Base-by-base conservation (phyloP, 2,329 filamentous ascomycete genomes). In the Apiospora marii region DNA sequence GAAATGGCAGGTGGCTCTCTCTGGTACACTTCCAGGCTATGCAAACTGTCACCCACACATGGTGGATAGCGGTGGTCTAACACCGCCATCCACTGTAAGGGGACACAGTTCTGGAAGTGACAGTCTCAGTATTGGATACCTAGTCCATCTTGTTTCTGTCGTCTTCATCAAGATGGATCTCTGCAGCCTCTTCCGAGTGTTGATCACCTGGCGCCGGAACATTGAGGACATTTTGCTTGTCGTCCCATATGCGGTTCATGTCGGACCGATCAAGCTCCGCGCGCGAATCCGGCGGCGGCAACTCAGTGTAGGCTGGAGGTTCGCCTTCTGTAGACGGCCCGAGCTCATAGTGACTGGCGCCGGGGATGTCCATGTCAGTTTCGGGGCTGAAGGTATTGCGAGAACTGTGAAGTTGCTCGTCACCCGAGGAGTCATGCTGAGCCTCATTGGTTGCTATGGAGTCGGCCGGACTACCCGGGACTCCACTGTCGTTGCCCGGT, bases 101-200 rank as follows among this genome's bases (percentile, higher is more conserved):
- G 58, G 58, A n/a, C 58, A 64, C 58, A 13, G 44, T 69, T 49
- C 44, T 24, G 67, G 67, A 48, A 30, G 67, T 48, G 43, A 19
- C 67, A 46, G 67, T 69, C 16, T 44, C 67, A n/a, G 44, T 34
- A 37, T 24, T 49, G 67, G 48, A 69, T 30, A 19, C 34, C 58
- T 70, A 70, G 70, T 70, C 51, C 43, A 27, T 30, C 71, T 77
- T 79, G 71, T 79, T 74, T 73, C 80, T 80, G 68, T 83, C 80
- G 71, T 84, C 82, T 67, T 84, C 84, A 53, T 85, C 85, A 27
- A 88, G 77, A 73, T 87, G 85, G 64, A 88, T 88, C 77, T 88
- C 87, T 10, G 86, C 80, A 8, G 87, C 86, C 53, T 86, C 85
- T 44, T 85, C 85, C 16, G 84, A 86, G 69, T 79, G 80, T 41